Evolutionary conservation across 176 grass and related monocot genomes (phyloP).

Genomic region (Aegilops speltoides): DNA sequence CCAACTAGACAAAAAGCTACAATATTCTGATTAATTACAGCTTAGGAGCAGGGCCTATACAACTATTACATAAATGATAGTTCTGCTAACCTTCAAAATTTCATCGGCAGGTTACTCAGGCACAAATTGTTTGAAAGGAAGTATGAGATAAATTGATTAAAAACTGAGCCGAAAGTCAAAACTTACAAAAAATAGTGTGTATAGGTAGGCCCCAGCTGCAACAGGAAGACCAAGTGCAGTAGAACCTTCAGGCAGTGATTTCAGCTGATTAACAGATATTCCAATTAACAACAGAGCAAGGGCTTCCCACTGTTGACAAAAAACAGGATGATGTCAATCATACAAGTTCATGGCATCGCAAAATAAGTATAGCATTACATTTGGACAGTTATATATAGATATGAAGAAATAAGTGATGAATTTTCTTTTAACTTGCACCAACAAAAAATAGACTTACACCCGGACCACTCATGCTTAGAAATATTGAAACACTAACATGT

Average conservation of each 20-base stretch:
- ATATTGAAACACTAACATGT: constrained; percentile 7
- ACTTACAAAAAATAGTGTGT: constrained; percentile 92
- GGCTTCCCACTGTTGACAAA: constrained; percentile 79
- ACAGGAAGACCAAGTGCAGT: constrained; percentile 77
- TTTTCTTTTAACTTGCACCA: not conserved
- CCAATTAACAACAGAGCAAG: constrained; percentile 96
- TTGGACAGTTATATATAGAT: constrained; percentile 6
- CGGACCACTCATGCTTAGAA: not conserved
- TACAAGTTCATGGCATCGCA: not conserved
- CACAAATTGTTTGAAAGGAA: not conserved
- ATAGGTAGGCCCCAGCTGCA: constrained; percentile 86
- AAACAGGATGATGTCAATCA: constrained; percentile 30
- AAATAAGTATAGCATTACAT: not conserved
- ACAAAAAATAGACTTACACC: not conserved
- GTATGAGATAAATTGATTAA: not conserved
- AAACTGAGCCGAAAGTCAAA: constrained; percentile 7
- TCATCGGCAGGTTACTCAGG: not conserved
- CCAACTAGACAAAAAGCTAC: not conserved
- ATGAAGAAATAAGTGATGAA: not conserved
- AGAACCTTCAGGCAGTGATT: constrained; percentile 84
- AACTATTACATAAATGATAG: not conserved
- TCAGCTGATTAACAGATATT: constrained; percentile 96
- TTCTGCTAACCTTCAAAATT: constrained; percentile 6
- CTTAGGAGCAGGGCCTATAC: not conserved
- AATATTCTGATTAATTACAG: constrained; percentile 2